Evolutionary conservation across 495 filamentous ascomycete genomes (phyloP).

Genomic region (Pseudotulostoma volvatum): DNA sequence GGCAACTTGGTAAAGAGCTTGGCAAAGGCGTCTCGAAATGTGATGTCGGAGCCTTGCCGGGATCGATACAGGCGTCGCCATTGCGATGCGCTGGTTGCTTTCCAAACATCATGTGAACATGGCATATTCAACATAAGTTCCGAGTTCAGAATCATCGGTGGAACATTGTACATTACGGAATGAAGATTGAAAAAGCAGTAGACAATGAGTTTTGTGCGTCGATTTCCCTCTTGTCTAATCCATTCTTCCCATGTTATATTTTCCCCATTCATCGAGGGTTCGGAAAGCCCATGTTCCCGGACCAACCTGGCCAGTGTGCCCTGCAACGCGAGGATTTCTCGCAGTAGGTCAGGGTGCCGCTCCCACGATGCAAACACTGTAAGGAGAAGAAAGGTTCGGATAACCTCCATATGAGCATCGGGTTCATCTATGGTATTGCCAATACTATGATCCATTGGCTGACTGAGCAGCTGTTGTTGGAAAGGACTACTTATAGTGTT

Average conservation of each 20-base stretch:
- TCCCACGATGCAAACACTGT: conserved; percentile 39
- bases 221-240: conserved; percentile 31
- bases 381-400: conserved; percentile 30
- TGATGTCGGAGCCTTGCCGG: conserved; percentile 20
- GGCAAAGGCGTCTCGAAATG: conserved; percentile 34
- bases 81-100: conserved; percentile 27
- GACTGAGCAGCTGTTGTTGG: conserved; percentile 19
- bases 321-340: conserved; percentile 33
- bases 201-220: conserved; percentile 35
- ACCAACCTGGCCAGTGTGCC: conserved; percentile 34
- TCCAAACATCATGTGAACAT: conserved; percentile 35
- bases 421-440: conserved; percentile 28
- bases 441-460: conserved; percentile 17
- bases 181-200: conserved; percentile 41
- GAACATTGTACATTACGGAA: conserved; percentile 37
- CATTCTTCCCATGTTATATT: conserved; percentile 34
- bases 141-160: conserved; percentile 33
- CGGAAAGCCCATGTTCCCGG: conserved; percentile 30
- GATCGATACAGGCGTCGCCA: conserved; percentile 27
- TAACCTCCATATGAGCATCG: conserved; percentile 35
- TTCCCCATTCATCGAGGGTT: conserved; percentile 16
- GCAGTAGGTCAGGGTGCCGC: conserved; percentile 30
- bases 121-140: conserved; percentile 36
- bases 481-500: conserved; percentile 26
- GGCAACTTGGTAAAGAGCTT: conserved; percentile 28